Base-by-base conservation (phyloP, 345 rosid species). In the Linum usitatissimum region DNA sequence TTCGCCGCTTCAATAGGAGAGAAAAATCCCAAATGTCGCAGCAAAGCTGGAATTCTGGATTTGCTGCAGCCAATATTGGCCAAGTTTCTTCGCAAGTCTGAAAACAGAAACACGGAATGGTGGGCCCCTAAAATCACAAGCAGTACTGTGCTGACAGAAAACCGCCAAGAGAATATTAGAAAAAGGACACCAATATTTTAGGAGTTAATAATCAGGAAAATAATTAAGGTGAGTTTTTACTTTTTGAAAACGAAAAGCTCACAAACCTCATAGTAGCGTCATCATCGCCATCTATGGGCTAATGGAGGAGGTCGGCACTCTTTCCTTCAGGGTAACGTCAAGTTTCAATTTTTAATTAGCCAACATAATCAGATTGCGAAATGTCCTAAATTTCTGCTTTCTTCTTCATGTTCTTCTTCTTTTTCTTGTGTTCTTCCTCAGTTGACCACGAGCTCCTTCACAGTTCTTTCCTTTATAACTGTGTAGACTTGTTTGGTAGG, bases 81-180 rank as follows among this genome's bases (percentile, higher is more conserved):
- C 18, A 3, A 53, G 2, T 23, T 23, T 23, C 28, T 23, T 1
- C 28, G 28, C 1, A 23, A 2, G 54, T 53, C 61, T 66, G 56
- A 71, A 59, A 18, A 6, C 31, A 65, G 53, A 62, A 39, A 77
- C 84, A 76, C 84, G 81, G 83, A 68, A 67, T 69, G 75, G 74
- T 82, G 84, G 79, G 75, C 60, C 85, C 58, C 48, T 9, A 30
- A 73, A 62, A 59, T 72, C 68, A 68, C 18, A 20, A 49, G 66
- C 19, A 36, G 55, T 9, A 12, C 20, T 65, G 83, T 40, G 51
- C 51, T 45, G 51, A 80, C 20, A 51, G 57, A 42, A 79, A 76
- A 69, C 74, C 62, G 21, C 62, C 36, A 38, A 30, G 28, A 23
- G 31, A n/a, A 6, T 28, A 66, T 15, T 34, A 48, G 57, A 61